Conservation (phyloP, 257 asterid species). For the Fraxinus excelsior region DNA sequence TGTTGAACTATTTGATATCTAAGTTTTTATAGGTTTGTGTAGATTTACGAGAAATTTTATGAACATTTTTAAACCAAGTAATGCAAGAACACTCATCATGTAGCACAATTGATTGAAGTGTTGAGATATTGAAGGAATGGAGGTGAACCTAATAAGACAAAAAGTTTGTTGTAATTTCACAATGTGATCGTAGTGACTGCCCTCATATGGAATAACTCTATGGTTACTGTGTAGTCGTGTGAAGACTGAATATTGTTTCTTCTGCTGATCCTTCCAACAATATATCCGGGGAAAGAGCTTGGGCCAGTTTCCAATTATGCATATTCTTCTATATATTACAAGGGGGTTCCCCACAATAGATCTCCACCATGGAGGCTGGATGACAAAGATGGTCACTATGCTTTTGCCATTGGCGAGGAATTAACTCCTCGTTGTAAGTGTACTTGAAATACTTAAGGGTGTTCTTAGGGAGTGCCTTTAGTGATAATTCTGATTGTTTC, state of each 20-base stretch:
- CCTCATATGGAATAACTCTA: conserved; percentile 2
- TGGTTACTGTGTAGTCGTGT: conserved; percentile 4
- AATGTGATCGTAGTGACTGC: not conserved
- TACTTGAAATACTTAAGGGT: conserved; percentile 5
- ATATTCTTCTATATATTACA: conserved; percentile 73
- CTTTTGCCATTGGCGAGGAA: conserved; percentile 73
- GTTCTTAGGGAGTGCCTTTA: conserved; percentile 9
- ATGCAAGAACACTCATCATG: not conserved
- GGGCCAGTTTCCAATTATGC: conserved; percentile 63
- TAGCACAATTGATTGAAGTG: conserved; percentile 6
- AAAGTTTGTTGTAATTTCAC: not conserved
- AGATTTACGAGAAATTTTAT: not conserved
- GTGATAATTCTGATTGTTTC: conserved; percentile 1
- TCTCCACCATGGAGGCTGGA: conserved; percentile 89
- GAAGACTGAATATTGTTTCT: conserved; percentile 32
- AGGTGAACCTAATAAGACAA: conserved; percentile 13
- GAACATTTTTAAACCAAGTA: not conserved
- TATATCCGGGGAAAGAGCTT: conserved; percentile 62
- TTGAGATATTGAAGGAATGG: not conserved
- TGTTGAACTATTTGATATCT: not conserved
- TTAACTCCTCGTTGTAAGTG: conserved; percentile 90
- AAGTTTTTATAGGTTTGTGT: not conserved
- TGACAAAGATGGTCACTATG: conserved; percentile 85
- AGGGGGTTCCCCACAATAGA: conserved; percentile 61
- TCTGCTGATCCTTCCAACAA: conserved; percentile 67